phyloP scores from a whole-genome alignment of 2,329 filamentous ascomycete species.

The Fusarium algeriense region DNA sequence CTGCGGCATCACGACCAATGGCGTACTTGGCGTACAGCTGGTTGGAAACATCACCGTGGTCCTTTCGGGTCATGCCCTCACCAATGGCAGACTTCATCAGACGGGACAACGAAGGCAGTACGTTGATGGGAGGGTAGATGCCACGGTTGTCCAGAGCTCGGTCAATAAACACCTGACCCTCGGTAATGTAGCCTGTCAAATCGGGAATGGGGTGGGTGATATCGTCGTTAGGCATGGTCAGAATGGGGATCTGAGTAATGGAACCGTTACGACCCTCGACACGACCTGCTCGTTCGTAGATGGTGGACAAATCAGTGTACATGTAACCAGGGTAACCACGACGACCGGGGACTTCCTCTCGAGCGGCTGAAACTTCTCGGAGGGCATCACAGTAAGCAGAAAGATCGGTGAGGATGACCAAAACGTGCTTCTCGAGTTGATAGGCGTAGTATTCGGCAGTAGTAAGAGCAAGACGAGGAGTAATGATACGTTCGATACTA shows the following conservation, averaged over 20 bases:
- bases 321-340: conserved; percentile 99
- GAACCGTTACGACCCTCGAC: conserved; percentile 96
- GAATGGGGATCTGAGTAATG: conserved; percentile 98
- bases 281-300: conserved; percentile 99
- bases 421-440: conserved; percentile 99
- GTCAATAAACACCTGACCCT: conserved; percentile 98
- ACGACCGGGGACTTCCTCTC: conserved; percentile 98
- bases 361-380: conserved; percentile 96
- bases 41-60: conserved; percentile 98
- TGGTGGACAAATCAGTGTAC: conserved; percentile 99
- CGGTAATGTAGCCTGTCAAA: conserved; percentile 98
- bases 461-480: conserved; percentile 95
- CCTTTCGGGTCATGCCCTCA: conserved; percentile 94
- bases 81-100: conserved; percentile 99
- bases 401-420: conserved; percentile 98
- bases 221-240: conserved; percentile 99
- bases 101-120: conserved; percentile 95
- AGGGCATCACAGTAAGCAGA: conserved; percentile 99
- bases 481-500: conserved; percentile 99
- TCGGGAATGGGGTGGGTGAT: conserved; percentile 99
- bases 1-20: conserved; percentile 96
- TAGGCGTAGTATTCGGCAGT: conserved; percentile 99
- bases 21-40: conserved; percentile 99
- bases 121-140: conserved; percentile 99
- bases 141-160: conserved; percentile 95